phyloP scores from a whole-genome alignment of 345 rosid species.

The Arabidopsis thaliana region DNA sequence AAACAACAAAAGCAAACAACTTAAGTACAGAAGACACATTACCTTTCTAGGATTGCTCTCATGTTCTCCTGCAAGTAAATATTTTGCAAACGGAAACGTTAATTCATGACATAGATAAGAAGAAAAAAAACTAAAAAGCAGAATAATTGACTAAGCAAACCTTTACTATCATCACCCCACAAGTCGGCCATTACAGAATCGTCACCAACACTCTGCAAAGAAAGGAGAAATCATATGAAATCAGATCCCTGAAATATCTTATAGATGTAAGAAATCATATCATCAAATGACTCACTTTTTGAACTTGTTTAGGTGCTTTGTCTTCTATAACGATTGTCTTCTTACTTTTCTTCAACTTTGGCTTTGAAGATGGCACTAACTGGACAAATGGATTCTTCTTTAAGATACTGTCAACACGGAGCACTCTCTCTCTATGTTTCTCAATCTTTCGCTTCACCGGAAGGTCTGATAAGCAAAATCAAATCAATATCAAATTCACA shows the following conservation, averaged over 20 bases:
- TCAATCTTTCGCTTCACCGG: constrained; percentile 82
- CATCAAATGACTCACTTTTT: constrained; percentile 48
- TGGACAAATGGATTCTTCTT: constrained; percentile 80
- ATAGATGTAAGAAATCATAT: not conserved
- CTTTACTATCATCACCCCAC: constrained; percentile 78
- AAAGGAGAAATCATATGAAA: constrained; percentile 9
- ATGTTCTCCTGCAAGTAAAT: constrained; percentile 52
- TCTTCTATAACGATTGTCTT: constrained; percentile 35
- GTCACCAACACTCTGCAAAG: constrained; percentile 47
- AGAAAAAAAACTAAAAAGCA: not conserved
- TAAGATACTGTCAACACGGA: constrained; percentile 66
- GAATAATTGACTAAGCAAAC: constrained; percentile 42
- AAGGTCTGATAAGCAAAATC: constrained; percentile 53
- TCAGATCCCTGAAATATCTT: constrained; percentile 9
- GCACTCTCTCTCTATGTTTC: constrained; percentile 75
- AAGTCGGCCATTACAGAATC: constrained; percentile 65
- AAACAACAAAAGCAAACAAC: constrained; percentile 18
- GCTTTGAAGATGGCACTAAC: constrained; percentile 66
- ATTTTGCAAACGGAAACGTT: not conserved
- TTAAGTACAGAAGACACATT: not conserved
- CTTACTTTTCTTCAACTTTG: constrained; percentile 51
- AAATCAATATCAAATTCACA: constrained; percentile 15
- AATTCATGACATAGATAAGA: not conserved
- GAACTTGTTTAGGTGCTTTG: constrained; percentile 42
- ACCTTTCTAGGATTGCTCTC: constrained; percentile 62